Base-by-base conservation (phyloP, 2,329 filamentous ascomycete genomes). In the Neopestalotiopsis rosae region DNA sequence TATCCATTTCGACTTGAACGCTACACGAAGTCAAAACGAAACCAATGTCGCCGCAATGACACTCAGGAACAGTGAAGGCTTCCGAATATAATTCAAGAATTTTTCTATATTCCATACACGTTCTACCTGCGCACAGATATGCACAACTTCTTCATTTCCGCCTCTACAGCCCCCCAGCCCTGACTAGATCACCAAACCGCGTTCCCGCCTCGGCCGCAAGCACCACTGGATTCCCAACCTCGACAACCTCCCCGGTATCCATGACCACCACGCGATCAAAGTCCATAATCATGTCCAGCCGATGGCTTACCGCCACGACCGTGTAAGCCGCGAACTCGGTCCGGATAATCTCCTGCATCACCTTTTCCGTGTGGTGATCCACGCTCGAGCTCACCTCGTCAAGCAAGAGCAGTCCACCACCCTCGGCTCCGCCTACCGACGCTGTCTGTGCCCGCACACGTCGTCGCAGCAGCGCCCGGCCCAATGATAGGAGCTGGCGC, bases 211-310 rank as follows among this genome's bases (percentile, higher is more conserved):
- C 63, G 24, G 61, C 17, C 5, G 71, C 70, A 13, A 77, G 59
- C 40, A 70, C 63, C 7, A n/a, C 66, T 17, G 76, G 78, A 14
- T 72, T 73, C 1, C 75, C 78, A 32, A 76, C 70, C 71, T 87
- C 85, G 0, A 82, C 81, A 34, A 86, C 75, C 71, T 75, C 74
- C 3, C 85, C 85, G 24, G 78, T 76, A 20, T 86, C 81, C 80
- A 87, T 82, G 7, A 87, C 82, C 1, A 82, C 79, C 32, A 87
- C 81, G n/a, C 77, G 78, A 71, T 87, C 84, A 72, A 84, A 86
- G 71, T 84, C 83, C 52, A 83, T 78, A 34, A 86, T 82, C 17
- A 82, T 86, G 17, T 79, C 73, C 4, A 79, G 69, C 28, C 74
- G 72, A 61, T 80, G 79, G 24, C 74, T 77, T 1, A 80, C 76